A percentile compares a stretch with the other conserved stretches of the same genome.
Conservation (phyloP, 2,329 filamentous ascomycete genomes). For the Aspergillus sp. region DNA sequence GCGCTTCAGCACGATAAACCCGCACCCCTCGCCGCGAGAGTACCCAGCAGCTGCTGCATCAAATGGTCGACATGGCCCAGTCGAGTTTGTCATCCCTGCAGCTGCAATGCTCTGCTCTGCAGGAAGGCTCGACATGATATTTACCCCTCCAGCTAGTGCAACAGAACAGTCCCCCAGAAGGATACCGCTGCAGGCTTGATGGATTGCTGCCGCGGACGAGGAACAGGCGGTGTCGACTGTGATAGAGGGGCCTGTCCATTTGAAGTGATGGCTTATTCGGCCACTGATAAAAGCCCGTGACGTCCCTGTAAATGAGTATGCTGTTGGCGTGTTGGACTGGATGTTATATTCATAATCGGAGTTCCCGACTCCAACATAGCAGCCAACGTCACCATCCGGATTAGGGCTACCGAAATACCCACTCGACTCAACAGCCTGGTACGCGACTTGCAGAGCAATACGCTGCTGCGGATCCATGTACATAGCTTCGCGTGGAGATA, state of each 20-base stretch:
- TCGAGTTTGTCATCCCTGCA: background rate
- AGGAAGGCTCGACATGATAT: slow-evolving; percentile 27
- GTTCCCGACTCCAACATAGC: slow-evolving; percentile 35
- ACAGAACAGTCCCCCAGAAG: background rate
- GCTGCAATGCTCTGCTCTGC: slow-evolving; percentile 2
- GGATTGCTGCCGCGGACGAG: slow-evolving; percentile 6
- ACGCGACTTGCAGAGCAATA: slow-evolving; percentile 4
- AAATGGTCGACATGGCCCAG: slow-evolving; percentile 6
- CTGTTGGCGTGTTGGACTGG: slow-evolving; percentile 31
- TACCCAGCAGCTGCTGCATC: slow-evolving; percentile 12
- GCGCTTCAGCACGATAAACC: slow-evolving; percentile 21
- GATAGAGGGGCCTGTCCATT: slow-evolving; percentile 37
- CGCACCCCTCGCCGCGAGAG: slow-evolving; percentile 10
- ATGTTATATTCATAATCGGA: slow-evolving; percentile 45
- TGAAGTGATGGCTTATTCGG: slow-evolving; percentile 43
- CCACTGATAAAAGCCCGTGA: slow-evolving; percentile 19
- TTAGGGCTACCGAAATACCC: background rate
- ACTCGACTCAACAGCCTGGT: slow-evolving; percentile 8
- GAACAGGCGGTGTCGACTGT: slow-evolving; percentile 26
- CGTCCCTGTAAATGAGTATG: slow-evolving; percentile 33
- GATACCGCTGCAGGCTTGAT: slow-evolving; percentile 2
- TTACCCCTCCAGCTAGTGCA: slow-evolving; percentile 32
- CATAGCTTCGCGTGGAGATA: background rate
- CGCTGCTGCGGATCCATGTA: slow-evolving; percentile 13
- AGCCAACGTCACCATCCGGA: slow-evolving; percentile 29